Conservation (phyloP, 2,329 filamentous ascomycete species). For the Nemania diffusa region DNA sequence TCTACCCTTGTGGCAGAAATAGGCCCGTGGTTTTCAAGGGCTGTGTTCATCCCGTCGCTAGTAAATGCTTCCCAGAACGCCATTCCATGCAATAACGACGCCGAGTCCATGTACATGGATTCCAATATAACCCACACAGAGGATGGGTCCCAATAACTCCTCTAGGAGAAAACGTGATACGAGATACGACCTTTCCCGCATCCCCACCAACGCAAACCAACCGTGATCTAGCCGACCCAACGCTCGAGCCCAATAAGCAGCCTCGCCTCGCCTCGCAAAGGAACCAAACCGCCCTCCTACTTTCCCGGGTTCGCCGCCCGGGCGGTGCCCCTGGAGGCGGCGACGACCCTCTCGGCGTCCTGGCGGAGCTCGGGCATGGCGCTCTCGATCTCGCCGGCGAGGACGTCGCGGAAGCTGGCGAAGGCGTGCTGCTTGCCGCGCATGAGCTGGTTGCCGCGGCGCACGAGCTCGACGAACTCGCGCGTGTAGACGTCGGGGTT, state of each 20-base stretch:
- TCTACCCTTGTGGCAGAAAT: not conserved
- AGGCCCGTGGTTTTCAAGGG: not conserved
- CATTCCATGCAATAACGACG: conserved; percentile 17
- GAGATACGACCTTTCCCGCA: not conserved
- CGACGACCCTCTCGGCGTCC: conserved; percentile 63
- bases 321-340: conserved; percentile 54
- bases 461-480: conserved; percentile 76
- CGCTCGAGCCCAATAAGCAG: no score
- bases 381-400: conserved; percentile 66
- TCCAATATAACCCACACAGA: not conserved
- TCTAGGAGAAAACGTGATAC: not conserved
- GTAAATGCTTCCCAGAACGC: conserved; percentile 19
- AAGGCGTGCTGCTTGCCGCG: conserved; percentile 73
- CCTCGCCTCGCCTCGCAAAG: no score
- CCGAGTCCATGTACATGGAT: not conserved
- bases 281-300: no score
- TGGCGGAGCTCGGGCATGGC: conserved; percentile 69
- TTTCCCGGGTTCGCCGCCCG: no score
- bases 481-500: conserved; percentile 80
- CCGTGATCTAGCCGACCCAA: no score
- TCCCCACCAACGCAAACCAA: not conserved
- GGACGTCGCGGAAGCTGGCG: conserved; percentile 67
- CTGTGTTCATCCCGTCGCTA: not conserved
- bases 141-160: not conserved
- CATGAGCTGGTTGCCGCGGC: conserved; percentile 73